Percentiles rank a stretch among this genome's conserved stretches.
Conservation (phyloP, 352 stramenopile species). For the Phytophthora niederhauseri region DNA sequence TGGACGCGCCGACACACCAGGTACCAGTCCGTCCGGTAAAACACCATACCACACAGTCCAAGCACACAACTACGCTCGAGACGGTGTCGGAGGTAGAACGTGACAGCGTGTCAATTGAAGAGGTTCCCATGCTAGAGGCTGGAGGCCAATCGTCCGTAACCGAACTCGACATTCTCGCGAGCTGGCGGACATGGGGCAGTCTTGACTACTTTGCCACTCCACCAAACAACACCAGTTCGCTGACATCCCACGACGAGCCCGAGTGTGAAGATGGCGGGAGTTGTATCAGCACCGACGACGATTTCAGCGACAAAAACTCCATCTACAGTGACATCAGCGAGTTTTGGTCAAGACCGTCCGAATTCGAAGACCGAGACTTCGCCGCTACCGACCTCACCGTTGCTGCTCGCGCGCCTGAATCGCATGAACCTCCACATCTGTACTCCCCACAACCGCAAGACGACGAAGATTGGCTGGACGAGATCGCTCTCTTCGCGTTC, state of each 20-base stretch:
- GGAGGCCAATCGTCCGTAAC: conserved; percentile 21
- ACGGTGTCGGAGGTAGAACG: not conserved
- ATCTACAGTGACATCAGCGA: conserved; percentile 36
- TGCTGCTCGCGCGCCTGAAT: not conserved
- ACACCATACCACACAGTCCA: conserved; percentile 6
- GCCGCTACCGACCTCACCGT: not conserved
- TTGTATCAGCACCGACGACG: not conserved
- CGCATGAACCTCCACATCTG: not conserved
- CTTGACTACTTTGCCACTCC: conserved; percentile 30
- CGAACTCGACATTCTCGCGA: conserved; percentile 37
- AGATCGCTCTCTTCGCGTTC: conserved; percentile 27
- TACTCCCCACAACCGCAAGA: conserved; percentile 9
- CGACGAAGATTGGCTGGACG: conserved; percentile 31
- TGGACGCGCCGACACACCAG: conserved; percentile 16
- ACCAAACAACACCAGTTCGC: conserved; percentile 4
- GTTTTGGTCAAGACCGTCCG: conserved; percentile 33
- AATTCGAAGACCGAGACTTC: conserved; percentile 13
- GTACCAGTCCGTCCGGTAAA: conserved; percentile 14
- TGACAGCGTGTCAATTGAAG: conserved; percentile 9
- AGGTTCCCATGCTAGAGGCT: conserved; percentile 33
- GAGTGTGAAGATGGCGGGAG: not conserved
- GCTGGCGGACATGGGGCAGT: conserved; percentile 39
- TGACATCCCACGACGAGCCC: not conserved
- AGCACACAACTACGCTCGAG: conserved; percentile 11
- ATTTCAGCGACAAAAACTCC: conserved; percentile 15